Evolutionary conservation across 2,329 filamentous ascomycete species (phyloP).

Genomic region (Xylariales sp.): DNA sequence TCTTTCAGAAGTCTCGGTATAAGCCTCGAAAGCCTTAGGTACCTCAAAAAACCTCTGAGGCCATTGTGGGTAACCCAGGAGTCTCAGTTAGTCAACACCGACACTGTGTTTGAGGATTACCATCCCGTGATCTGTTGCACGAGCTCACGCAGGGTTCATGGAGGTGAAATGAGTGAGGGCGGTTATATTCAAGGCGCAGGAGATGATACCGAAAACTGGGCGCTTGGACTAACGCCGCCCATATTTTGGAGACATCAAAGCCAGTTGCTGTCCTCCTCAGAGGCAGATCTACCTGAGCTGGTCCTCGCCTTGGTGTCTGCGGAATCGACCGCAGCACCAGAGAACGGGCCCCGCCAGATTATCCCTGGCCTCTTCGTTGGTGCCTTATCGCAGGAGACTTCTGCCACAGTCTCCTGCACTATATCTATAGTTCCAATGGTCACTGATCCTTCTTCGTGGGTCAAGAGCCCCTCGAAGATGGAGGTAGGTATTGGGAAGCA

Average conservation of each 20-base stretch:
- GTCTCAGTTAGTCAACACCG: constrained; percentile 40
- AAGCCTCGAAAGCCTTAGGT: constrained; percentile 50
- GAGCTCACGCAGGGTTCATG: constrained; percentile 67
- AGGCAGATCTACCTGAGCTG: constrained; percentile 55
- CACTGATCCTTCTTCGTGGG: constrained; percentile 40
- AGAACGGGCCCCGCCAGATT: constrained; percentile 19
- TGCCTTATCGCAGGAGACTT: constrained; percentile 11
- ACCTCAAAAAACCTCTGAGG: constrained; percentile 67
- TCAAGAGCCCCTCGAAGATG: constrained; percentile 31
- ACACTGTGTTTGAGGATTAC: constrained; percentile 49
- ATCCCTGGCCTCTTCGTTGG: constrained; percentile 25
- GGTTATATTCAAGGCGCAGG: constrained; percentile 92
- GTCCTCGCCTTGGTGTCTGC: constrained; percentile 35
- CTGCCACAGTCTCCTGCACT: constrained; percentile 24
- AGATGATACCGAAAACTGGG: constrained; percentile 94
- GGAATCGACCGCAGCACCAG: constrained; percentile 8
- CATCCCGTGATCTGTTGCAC: constrained; percentile 81
- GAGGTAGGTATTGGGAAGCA: constrained; percentile 63
- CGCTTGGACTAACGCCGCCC: constrained; percentile 68
- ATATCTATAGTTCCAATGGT: constrained; percentile 38
- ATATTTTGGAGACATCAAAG: constrained; percentile 74
- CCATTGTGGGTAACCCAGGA: constrained; percentile 78
- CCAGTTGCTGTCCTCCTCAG: constrained; percentile 55
- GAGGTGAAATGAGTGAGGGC: constrained; percentile 63
- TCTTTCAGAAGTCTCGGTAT: constrained; percentile 54